Evolutionary conservation across 441 rosid genomes (phyloP), one percentile per base, ranked within the genome.

Genomic region (Adansonia gregorii): DNA sequence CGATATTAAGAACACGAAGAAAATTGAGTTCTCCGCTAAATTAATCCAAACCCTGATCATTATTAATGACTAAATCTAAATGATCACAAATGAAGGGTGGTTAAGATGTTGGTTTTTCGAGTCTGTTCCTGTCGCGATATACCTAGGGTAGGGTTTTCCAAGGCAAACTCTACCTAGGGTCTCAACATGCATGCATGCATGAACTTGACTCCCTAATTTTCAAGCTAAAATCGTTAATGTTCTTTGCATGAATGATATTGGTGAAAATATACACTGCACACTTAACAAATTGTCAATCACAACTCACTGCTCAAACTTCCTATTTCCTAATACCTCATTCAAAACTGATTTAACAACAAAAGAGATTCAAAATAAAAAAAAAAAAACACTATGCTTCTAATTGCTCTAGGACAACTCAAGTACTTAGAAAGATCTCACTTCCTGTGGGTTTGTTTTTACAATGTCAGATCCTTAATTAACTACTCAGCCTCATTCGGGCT

Each of bases 341-440:
- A 64, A 60, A 60, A 15, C 45, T 63, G 17, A 68, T 41, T 46
- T 17, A 46, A 43, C 39, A 6, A 20, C 15, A 61, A 43, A 39
- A 48, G 9, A 4, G 9, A n/a, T 43, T 39, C 27, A 35, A 41
- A 64, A 45, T n/a, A 4, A 10, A 39, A 54, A 14, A 41, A 41
- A 9, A 61, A 27, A 15, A 70, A 6, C 52, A 70, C 41, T 65
- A 27, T 22, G 45, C 11, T 14, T 2, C 8, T 31, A 52, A 48
- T 59, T 76, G 84, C 80, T 75, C 64, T 19, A 73, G 70, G 76
- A 76, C 6, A 35, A 35, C 41, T 35, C 80, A 83, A 85, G 85
- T 82, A 88, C 83, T 79, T 80, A 67, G 71, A 72, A 86, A 75
- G 86, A 82, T 79, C 89, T 82, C 86, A 75, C 79, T 81, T 78